phyloP scores from a whole-genome alignment of 2,329 filamentous ascomycete species.

The Aspergillus clavatus region DNA sequence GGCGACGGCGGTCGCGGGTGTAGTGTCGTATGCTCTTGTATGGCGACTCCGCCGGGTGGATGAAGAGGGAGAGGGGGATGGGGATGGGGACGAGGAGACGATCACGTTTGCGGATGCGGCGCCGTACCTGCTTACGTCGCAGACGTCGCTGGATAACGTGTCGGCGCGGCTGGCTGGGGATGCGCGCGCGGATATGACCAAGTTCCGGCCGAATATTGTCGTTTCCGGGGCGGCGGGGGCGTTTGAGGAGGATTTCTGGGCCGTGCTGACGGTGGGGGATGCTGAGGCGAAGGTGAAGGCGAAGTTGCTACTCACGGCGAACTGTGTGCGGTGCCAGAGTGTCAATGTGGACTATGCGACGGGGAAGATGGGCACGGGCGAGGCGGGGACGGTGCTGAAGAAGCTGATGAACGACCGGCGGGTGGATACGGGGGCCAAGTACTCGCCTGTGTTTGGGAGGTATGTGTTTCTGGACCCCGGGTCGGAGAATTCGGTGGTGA shows the following conservation, averaged over 20 bases:
- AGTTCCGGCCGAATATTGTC: slow-evolving; percentile 70
- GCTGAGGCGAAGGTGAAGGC: slow-evolving; percentile 9
- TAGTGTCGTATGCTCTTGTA: slow-evolving; percentile 2
- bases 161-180: slow-evolving; percentile 50
- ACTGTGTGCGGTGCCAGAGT: slow-evolving; percentile 64
- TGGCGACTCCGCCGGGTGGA: too few relatives aligned
- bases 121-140: slow-evolving; percentile 67
- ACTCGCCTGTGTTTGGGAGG: slow-evolving; percentile 66
- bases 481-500: slow-evolving; percentile 38
- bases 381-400: slow-evolving; percentile 61
- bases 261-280: slow-evolving; percentile 49
- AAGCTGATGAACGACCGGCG: slow-evolving; percentile 65
- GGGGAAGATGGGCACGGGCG: slow-evolving; percentile 54
- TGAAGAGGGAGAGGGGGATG: too few relatives aligned
- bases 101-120: slow-evolving; percentile 32
- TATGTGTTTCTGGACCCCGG: slow-evolving; percentile 58
- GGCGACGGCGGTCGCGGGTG: slow-evolving; percentile 5
- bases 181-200: slow-evolving; percentile 57
- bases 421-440: slow-evolving; percentile 64
- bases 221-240: slow-evolving; percentile 53
- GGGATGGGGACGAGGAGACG: too few relatives aligned
- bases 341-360: slow-evolving; percentile 68
- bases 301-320: slow-evolving; percentile 58
- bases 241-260: slow-evolving; percentile 72
- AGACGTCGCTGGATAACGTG: slow-evolving; percentile 65